phyloP scores from a whole-genome alignment of 2,329 filamentous ascomycete genomes.

The Triangularia setosa region DNA sequence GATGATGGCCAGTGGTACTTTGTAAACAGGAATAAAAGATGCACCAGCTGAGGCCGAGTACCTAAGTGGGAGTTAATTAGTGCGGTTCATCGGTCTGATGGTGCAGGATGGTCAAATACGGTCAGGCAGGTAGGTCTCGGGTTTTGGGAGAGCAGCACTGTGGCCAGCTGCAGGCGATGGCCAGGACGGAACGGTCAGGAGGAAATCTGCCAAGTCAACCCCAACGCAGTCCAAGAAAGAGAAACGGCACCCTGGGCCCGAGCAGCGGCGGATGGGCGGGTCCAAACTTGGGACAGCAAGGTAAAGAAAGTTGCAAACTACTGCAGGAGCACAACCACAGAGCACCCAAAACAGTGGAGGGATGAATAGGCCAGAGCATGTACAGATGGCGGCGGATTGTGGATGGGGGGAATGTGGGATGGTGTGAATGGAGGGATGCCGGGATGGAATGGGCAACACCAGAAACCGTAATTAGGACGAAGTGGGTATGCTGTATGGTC shows the following conservation, averaged over 20 bases:
- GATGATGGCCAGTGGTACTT: no score
- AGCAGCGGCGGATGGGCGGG: not conserved
- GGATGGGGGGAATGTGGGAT: not conserved
- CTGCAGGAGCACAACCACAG: not conserved
- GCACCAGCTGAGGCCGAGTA: not conserved
- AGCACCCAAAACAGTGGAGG: not conserved
- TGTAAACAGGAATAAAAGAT: not conserved
- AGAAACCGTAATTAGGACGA: conserved; percentile 9
- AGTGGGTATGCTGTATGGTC: conserved; percentile 15
- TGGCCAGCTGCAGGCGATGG: not conserved
- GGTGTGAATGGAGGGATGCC: not conserved
- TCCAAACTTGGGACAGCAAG: not conserved
- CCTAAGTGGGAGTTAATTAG: not conserved
- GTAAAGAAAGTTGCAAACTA: not conserved
- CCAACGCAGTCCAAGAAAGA: not conserved
- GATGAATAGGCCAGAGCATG: no score
- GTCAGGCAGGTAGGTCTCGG: not conserved
- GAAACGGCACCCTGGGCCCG: not conserved
- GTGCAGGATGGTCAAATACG: not conserved
- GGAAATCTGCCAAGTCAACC: not conserved
- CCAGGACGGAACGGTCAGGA: not conserved
- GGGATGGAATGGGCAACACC: conserved; percentile 3
- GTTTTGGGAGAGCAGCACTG: not conserved
- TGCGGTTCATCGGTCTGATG: not conserved
- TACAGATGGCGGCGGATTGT: no score